Base-by-base conservation (phyloP, 495 filamentous ascomycete species). In the Cenococcum geophilum region DNA sequence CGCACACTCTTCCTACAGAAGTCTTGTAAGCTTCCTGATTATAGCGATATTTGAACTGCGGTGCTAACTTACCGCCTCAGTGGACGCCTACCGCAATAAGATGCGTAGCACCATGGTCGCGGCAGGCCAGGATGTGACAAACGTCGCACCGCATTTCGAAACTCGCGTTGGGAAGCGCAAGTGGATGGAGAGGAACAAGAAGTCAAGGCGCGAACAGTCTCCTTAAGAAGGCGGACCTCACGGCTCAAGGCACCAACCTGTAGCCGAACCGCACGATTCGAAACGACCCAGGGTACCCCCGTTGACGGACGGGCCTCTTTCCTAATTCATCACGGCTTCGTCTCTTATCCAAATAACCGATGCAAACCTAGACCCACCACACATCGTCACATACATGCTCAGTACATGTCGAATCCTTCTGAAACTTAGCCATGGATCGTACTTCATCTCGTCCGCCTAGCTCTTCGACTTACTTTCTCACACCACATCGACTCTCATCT, bases 61-160 rank as follows among this genome's bases (percentile, higher is more conserved):
- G 58, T 53, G 54, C 67, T 70, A 48, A 69, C 48, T 21, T 66
- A 48, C 11, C n/a, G 10, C 37, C 45, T 61, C 67, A 97, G 92
- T 98, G 72, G 93, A 98, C 68, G 89, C 86, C 58, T 97, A 97
- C 72, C 83, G 93, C 36, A 95, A 91, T 70, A 98, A 97, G 77
- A 95, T 92, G 76, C 81, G 86, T 56, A 87, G 79, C 60, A 87
- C 86, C 47, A 90, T 93, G 78, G 78, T 91, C 55, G 82, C 78
- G 14, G 79, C 82, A 11, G 88, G 87, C 43, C 83, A 91, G 63
- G 88, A 92, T 51, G 79, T 88, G 32, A 74, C 77, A 25, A 79
- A 80, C 22, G 81, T 87, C 32, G 87, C 89, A 22, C 85, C 87
- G 35, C 90, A 96, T 74, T 92, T 92, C 70, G 91, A 97, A 73